phyloP scores from a whole-genome alignment of 2,329 filamentous ascomycete species.

The Trichoderma semiorbis region DNA sequence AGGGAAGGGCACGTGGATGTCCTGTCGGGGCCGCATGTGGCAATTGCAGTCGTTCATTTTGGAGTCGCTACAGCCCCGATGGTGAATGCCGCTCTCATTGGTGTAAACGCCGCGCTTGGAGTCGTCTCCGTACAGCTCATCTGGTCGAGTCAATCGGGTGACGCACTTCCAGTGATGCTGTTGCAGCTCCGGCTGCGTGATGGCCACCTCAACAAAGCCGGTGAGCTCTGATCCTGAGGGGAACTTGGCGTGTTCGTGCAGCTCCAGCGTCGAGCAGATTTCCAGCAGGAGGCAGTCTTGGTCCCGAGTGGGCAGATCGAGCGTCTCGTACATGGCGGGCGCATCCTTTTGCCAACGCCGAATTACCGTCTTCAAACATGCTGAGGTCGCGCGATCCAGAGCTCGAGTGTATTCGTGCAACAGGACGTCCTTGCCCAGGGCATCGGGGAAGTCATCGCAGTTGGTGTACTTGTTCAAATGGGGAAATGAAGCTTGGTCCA shows the following conservation, averaged over 20 bases:
- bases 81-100: constrained; percentile 52
- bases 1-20: constrained; percentile 56
- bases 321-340: constrained; percentile 51
- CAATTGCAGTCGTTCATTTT: constrained; percentile 49
- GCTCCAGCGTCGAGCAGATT: constrained; percentile 58
- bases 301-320: constrained; percentile 47
- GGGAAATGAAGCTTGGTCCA: constrained; percentile 50
- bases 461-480: constrained; percentile 54
- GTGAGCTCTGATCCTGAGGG: constrained; percentile 58
- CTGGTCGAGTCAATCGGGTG: constrained; percentile 55
- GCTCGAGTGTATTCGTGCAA: constrained; percentile 58
- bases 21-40: constrained; percentile 42
- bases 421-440: constrained; percentile 49
- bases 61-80: constrained; percentile 48
- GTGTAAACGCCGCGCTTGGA: constrained; percentile 43
- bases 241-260: constrained; percentile 56
- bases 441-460: constrained; percentile 49
- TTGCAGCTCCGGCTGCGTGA: constrained; percentile 52
- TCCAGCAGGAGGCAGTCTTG: constrained; percentile 57
- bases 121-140: constrained; percentile 49
- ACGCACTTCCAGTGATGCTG: constrained; percentile 59
- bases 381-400: constrained; percentile 53
- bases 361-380: constrained; percentile 51
- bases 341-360: constrained; percentile 57
- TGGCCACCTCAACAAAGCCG: constrained; percentile 56